phyloP scores from a whole-genome alignment of 1,284 basidiomycete genomes.

The Golubevia pallescens region DNA sequence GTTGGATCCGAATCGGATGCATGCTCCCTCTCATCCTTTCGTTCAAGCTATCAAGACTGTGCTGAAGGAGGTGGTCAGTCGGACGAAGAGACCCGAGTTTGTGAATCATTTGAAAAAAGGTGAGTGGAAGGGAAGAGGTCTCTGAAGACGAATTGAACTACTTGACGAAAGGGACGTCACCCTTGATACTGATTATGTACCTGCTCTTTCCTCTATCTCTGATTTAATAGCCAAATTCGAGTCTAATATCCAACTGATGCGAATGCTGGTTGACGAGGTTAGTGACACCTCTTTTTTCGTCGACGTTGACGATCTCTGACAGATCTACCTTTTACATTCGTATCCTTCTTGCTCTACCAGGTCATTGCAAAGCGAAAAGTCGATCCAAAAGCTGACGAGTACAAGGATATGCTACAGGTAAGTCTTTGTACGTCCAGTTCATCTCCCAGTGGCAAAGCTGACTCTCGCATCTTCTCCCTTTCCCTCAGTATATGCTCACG shows the following conservation, averaged over 20 bases:
- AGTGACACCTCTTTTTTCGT: too few species aligned
- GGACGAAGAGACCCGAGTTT: not conserved
- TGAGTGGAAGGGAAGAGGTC: not conserved
- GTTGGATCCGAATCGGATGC: not conserved
- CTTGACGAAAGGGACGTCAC: too few species aligned
- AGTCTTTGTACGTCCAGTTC: not conserved
- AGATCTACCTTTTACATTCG: too few species aligned
- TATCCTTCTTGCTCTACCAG: not conserved
- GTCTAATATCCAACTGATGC: not conserved
- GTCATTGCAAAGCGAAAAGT: not conserved
- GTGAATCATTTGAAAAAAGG: not conserved
- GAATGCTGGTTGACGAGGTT: not conserved
- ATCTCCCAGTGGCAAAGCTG: too few species aligned
- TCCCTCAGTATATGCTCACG: slow-evolving; percentile 68
- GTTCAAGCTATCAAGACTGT: not conserved
- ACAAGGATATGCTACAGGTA: slow-evolving; percentile 1
- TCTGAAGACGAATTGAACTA: too few species aligned
- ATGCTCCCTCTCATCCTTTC: slow-evolving; percentile 1
- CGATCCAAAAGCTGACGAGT: not conserved
- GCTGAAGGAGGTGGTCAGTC: not conserved
- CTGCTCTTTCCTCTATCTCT: not conserved
- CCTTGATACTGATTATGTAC: too few species aligned
- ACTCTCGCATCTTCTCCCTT: too few species aligned
- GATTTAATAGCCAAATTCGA: not conserved
- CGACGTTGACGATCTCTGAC: too few species aligned